Base-by-base conservation (phyloP, 441 rosid species). In the Heliophila coronopifolia region DNA sequence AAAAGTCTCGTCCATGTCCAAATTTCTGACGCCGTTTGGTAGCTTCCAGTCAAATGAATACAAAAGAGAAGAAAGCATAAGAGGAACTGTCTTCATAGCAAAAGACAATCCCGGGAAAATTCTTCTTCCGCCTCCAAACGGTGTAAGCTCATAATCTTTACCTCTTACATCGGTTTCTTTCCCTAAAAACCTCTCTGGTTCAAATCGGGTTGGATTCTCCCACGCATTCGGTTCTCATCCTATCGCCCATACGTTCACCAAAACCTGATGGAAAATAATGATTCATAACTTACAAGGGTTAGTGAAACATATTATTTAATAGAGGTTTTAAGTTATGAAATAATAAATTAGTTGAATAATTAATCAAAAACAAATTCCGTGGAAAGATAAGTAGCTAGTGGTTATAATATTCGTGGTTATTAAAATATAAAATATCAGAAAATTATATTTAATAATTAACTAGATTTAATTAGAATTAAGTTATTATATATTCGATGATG, bases 221-320 rank as follows among this genome's bases (percentile, higher is more conserved):
- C 87, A 80, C 2, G 2, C 4, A 3, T 16, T 37, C 5, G 67
- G 73, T 20, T 80, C 84, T 46, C 84, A 33, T 11, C 80, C 75
- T 3, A 76, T 59, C 7, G 75, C 81, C 81, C 83, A 77, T 6
- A 58, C 77, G 7, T 77, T 80, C 11, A 79, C 73, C 7, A 75
- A 8, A 20, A n/a, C n/a, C n/a, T n/a, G n/a, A n/a, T n/a, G n/a
- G n/a, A n/a, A n/a, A n/a, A n/a, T n/a, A n/a, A n/a, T n/a, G n/a
- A n/a, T n/a, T n/a, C n/a, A n/a, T n/a, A n/a, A n/a, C n/a, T n/a
- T n/a, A n/a, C n/a, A n/a, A n/a, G n/a, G n/a, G n/a, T n/a, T n/a
- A n/a, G n/a, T n/a, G n/a, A n/a, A n/a, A n/a, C n/a, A n/a, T n/a
- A n/a, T n/a, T n/a, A n/a, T n/a, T n/a, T n/a, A n/a, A n/a, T n/a